Conservation (phyloP, 768 basidiomycete genomes). For the Xerocomellus intermedius region DNA sequence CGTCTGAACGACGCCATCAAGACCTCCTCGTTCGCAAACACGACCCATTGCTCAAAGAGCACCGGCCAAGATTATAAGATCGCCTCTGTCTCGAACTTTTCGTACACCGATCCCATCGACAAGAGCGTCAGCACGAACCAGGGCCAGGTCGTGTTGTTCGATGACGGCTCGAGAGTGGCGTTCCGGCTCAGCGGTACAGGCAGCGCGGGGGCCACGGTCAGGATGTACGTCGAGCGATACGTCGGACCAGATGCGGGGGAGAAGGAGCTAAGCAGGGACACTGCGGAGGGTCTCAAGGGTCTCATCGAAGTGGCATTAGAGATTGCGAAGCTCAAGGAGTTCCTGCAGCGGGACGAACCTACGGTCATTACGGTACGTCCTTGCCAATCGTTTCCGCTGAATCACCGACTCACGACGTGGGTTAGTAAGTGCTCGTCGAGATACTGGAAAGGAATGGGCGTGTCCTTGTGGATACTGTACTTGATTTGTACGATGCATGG, state of each 20-base stretch:
- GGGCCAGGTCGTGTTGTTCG: slow-evolving; percentile 89
- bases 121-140: slow-evolving; percentile 91
- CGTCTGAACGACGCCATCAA: slow-evolving; percentile 72
- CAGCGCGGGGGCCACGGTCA: slow-evolving; percentile 92
- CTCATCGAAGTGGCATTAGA: slow-evolving; percentile 93
- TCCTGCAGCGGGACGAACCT: slow-evolving; percentile 84
- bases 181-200: slow-evolving; percentile 97
- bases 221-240: slow-evolving; percentile 95
- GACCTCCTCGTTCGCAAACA: slow-evolving; percentile 64
- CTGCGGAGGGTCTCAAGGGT: slow-evolving; percentile 89
- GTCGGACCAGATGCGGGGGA: slow-evolving; percentile 67
- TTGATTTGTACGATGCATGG: slow-evolving; percentile 16
- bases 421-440: slow-evolving; percentile 20
- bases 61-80: slow-evolving; percentile 75
- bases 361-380: slow-evolving; percentile 89
- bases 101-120: slow-evolving; percentile 99
- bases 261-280: slow-evolving; percentile 66
- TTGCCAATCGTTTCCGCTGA: neutral
- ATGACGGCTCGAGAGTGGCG: slow-evolving; percentile 90
- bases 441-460: neutral
- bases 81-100: slow-evolving; percentile 77
- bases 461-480: neutral
- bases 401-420: slow-evolving; percentile 1
- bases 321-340: slow-evolving; percentile 81
- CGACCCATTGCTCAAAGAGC: slow-evolving; percentile 63